Evolutionary conservation across 768 basidiomycete species (phyloP).

Genomic region (Phanerodontia chrysosporium): DNA sequence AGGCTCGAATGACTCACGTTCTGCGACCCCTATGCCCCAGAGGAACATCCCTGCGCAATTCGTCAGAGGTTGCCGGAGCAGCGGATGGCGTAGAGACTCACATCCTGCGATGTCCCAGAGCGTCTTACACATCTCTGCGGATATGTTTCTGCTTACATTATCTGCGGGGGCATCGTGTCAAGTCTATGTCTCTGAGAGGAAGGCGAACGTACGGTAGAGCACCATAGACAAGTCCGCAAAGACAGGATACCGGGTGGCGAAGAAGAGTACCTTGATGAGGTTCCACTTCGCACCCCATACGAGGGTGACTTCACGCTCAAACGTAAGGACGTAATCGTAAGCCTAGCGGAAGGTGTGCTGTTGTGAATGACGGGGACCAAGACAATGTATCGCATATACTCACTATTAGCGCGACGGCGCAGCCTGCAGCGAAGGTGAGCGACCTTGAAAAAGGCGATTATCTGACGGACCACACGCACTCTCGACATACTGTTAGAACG

Average conservation of each 20-base stretch:
- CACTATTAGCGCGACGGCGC: too few relatives aligned
- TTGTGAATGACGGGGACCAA: too few relatives aligned
- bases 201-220: not conserved
- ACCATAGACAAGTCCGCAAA: not conserved
- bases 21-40: not conserved
- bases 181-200: not conserved
- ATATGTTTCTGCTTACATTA: not conserved
- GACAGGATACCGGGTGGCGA: conserved; percentile 2
- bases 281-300: not conserved
- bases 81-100: too few relatives aligned
- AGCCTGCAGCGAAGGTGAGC: too few relatives aligned
- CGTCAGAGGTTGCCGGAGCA: too few relatives aligned
- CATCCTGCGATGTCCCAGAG: not conserved
- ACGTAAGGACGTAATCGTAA: conserved; percentile 1
- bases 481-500: too few relatives aligned
- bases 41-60: not conserved
- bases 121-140: not conserved
- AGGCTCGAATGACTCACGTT: not conserved
- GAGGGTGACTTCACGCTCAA: not conserved
- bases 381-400: too few relatives aligned
- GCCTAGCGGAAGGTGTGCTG: too few relatives aligned
- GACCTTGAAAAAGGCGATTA: too few relatives aligned
- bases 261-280: not conserved
- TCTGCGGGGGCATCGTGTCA: not conserved
- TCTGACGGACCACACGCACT: too few relatives aligned